Conservation (phyloP, 768 basidiomycete species). For the Boletus insuetus region DNA sequence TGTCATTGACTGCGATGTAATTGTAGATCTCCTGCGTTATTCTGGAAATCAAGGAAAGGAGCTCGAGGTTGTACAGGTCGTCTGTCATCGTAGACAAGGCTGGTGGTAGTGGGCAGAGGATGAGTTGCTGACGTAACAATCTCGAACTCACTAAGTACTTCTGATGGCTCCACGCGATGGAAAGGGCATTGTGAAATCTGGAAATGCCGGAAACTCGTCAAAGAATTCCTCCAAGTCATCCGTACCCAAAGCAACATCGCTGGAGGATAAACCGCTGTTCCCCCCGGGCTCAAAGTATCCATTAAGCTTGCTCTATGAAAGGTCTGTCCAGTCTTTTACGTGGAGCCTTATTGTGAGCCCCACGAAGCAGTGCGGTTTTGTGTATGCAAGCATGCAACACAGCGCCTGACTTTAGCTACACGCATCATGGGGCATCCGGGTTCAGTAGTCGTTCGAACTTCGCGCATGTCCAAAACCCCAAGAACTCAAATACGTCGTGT, state of each 20-base stretch:
- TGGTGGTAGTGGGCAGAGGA: neutral
- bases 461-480: too few relatives aligned
- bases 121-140: conserved; percentile 21
- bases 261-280: conserved; percentile 61
- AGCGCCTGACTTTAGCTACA: too few relatives aligned
- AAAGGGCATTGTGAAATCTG: conserved; percentile 80
- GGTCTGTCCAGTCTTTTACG: conserved; percentile 36
- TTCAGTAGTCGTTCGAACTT: too few relatives aligned
- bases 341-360: conserved; percentile 1
- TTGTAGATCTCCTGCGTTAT: conserved; percentile 94
- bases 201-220: conserved; percentile 86
- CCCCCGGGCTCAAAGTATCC: conserved; percentile 86
- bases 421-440: too few relatives aligned
- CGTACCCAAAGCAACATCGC: conserved; percentile 10
- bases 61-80: conserved; percentile 91
- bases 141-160: neutral
- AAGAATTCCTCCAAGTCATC: conserved; percentile 39
- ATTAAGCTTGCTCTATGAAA: conserved; percentile 74
- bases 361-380: neutral
- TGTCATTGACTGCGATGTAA: conserved; percentile 81
- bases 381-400: neutral
- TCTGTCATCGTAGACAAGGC: conserved; percentile 50
- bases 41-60: conserved; percentile 86
- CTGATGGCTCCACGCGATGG: conserved; percentile 50
- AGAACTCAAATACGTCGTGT: too few relatives aligned